Percentiles rank a stretch among this genome's conserved stretches.
Evolutionary conservation across 768 basidiomycete genomes (phyloP).

Genomic region (Serendipita sp.): DNA sequence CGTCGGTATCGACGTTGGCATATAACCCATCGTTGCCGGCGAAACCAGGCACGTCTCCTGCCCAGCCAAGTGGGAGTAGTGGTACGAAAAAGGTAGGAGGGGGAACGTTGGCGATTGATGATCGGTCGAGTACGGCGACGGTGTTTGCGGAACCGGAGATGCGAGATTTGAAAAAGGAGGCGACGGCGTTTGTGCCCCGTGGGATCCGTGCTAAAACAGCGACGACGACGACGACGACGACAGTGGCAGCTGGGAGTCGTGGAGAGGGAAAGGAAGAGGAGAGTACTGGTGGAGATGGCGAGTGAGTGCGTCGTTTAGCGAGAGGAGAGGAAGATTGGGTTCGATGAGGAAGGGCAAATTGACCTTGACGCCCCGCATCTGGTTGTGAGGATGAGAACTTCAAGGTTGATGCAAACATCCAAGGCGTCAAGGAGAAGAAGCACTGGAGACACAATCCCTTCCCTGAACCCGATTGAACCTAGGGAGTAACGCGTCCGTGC

Average conservation of each 20-base stretch:
- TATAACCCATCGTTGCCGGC: conserved; percentile 18
- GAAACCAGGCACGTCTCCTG: conserved; percentile 15
- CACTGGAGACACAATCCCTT: too few species aligned
- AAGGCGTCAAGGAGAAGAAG: too few species aligned
- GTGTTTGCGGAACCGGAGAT: conserved; percentile 76
- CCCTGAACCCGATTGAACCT: too few species aligned
- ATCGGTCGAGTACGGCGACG: conserved; percentile 39
- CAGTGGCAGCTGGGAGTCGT: background rate
- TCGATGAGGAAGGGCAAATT: too few species aligned
- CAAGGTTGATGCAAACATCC: too few species aligned
- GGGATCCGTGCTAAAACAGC: background rate
- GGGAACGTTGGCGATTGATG: conserved; percentile 16
- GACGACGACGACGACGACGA: background rate
- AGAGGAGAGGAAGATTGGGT: too few species aligned
- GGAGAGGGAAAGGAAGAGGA: background rate
- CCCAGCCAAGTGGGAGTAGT: too few species aligned
- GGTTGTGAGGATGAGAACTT: too few species aligned
- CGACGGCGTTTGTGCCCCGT: conserved; percentile 74
- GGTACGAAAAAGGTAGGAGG: background rate
- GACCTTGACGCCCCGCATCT: too few species aligned
- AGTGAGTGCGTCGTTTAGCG: too few species aligned
- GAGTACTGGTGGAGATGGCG: too few species aligned
- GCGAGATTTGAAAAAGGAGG: conserved; percentile 89
- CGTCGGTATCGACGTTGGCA: conserved; percentile 55
- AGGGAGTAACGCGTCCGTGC: too few species aligned